Evolutionary conservation across 2,329 filamentous ascomycete genomes (phyloP).

Genomic region (Aspergillus sp.): DNA sequence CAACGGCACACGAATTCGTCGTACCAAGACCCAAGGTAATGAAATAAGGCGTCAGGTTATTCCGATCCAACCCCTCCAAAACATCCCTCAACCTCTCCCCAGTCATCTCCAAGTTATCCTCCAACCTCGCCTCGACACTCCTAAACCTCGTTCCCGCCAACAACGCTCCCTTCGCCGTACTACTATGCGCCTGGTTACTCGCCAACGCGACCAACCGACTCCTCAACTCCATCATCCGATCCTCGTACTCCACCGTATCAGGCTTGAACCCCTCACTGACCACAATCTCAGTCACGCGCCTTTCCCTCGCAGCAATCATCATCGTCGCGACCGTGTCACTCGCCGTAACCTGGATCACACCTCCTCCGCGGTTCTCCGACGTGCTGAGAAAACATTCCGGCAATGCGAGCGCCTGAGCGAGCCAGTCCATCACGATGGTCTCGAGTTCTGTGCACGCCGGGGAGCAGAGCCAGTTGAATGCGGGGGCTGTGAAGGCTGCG

Average conservation of each 20-base stretch:
- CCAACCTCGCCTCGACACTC: constrained; percentile 63
- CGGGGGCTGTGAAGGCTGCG: constrained; percentile 81
- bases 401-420: constrained; percentile 73
- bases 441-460: constrained; percentile 92
- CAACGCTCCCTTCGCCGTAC: constrained; percentile 82
- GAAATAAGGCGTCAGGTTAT: constrained; percentile 81
- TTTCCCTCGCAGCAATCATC: constrained; percentile 83
- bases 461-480: constrained; percentile 96
- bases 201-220: constrained; percentile 77
- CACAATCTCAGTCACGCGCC: constrained; percentile 66
- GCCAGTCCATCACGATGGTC: constrained; percentile 90
- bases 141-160: constrained; percentile 83
- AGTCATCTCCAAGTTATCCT: constrained; percentile 70
- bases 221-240: constrained; percentile 66
- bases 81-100: constrained; percentile 62
- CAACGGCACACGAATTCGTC: constrained; percentile 83
- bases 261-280: constrained; percentile 51
- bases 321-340: constrained; percentile 84
- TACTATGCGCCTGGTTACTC: constrained; percentile 77
- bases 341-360: constrained; percentile 91
- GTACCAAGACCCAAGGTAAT: constrained; percentile 82
- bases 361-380: constrained; percentile 68
- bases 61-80: constrained; percentile 65
- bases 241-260: constrained; percentile 63
- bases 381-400: constrained; percentile 74